Conservation (phyloP, 2,329 filamentous ascomycete genomes). For the Aspergillus neotritici region DNA sequence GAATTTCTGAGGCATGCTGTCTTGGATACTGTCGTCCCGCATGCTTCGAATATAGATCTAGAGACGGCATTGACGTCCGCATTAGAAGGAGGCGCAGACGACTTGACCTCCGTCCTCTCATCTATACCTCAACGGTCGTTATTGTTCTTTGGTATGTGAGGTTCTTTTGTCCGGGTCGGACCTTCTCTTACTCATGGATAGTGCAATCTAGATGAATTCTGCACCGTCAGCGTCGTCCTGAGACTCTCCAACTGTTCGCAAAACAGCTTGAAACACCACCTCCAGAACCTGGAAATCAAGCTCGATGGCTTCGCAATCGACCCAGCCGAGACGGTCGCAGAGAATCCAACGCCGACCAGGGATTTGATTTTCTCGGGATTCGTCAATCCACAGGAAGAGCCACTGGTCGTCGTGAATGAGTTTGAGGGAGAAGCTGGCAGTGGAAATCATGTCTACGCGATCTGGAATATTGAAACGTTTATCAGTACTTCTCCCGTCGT, state of each 20-base stretch:
- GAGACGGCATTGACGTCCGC: constrained; percentile 40
- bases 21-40: constrained; percentile 41
- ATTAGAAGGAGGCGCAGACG: constrained; percentile 41
- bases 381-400: constrained; percentile 37
- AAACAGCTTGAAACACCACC: constrained; percentile 42
- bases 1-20: constrained; percentile 40
- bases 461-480: constrained; percentile 42
- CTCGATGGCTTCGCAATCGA: constrained; percentile 47
- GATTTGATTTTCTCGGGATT: constrained; percentile 42
- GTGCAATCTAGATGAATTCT: constrained; percentile 48
- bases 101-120: constrained; percentile 41
- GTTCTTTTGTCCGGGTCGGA: constrained; percentile 4
- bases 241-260: constrained; percentile 48
- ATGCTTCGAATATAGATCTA: constrained; percentile 35
- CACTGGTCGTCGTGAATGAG: constrained; percentile 42
- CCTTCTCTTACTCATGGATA: constrained; percentile 46
- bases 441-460: constrained; percentile 38
- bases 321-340: constrained; percentile 37
- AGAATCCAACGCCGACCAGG: constrained; percentile 31
- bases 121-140: constrained; percentile 47
- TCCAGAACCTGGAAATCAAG: constrained; percentile 46
- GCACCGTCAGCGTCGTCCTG: constrained; percentile 48
- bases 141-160: constrained; percentile 47
- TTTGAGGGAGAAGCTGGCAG: constrained; percentile 35
- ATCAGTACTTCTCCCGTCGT: constrained; percentile 27